Evolutionary conservation across 2,329 filamentous ascomycete species (phyloP).

Genomic region (Aureobasidium sp.): DNA sequence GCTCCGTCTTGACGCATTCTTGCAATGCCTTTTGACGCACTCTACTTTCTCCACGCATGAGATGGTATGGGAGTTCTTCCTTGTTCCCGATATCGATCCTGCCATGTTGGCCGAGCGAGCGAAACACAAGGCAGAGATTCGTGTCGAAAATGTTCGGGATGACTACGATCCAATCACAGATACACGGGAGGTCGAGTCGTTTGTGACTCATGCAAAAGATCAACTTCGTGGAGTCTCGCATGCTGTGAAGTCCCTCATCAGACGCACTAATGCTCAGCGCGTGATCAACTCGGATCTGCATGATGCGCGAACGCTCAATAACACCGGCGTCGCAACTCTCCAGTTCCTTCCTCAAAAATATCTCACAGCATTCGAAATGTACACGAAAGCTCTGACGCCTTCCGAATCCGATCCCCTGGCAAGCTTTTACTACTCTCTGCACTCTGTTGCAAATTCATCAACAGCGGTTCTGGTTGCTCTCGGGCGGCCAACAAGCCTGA

Average conservation of each 20-base stretch:
- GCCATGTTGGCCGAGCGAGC: slow-evolving; percentile 86
- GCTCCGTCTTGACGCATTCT: slow-evolving; percentile 73
- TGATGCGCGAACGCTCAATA: slow-evolving; percentile 53
- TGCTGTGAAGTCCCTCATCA: slow-evolving; percentile 72
- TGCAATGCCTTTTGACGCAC: slow-evolving; percentile 78
- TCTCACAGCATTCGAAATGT: slow-evolving; percentile 62
- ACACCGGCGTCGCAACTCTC: slow-evolving; percentile 42
- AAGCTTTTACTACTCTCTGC: slow-evolving; percentile 65
- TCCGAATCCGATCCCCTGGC: slow-evolving; percentile 65
- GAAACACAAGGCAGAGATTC: slow-evolving; percentile 72
- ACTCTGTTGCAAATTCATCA: slow-evolving; percentile 76
- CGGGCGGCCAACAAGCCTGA: slow-evolving; percentile 67
- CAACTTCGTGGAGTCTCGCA: slow-evolving; percentile 79
- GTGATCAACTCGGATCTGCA: slow-evolving; percentile 58
- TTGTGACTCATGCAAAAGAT: slow-evolving; percentile 83
- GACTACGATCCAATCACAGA: slow-evolving; percentile 77
- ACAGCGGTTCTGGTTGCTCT: slow-evolving; percentile 73
- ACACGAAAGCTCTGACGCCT: slow-evolving; percentile 56
- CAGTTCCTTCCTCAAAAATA: slow-evolving; percentile 62
- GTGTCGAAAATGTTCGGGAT: slow-evolving; percentile 76
- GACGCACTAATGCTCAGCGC: slow-evolving; percentile 66
- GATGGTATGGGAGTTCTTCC: slow-evolving; percentile 97
- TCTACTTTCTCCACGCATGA: slow-evolving; percentile 94
- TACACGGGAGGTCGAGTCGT: slow-evolving; percentile 82
- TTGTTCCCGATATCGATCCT: slow-evolving; percentile 86